Conservation (phyloP, 257 asterid genomes). For the Nicotiana otophora region DNA sequence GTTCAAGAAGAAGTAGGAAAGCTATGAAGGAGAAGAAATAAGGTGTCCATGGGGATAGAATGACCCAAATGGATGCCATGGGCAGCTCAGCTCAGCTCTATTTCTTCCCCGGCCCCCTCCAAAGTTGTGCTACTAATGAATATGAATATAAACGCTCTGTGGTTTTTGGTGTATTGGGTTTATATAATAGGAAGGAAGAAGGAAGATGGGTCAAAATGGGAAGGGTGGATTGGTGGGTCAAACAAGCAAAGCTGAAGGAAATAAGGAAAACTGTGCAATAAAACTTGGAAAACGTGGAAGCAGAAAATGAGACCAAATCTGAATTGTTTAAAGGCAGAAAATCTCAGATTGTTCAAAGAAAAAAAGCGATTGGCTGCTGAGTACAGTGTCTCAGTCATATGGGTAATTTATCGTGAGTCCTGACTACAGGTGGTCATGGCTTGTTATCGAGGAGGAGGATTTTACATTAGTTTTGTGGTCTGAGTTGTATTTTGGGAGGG, state of each 20-base stretch:
- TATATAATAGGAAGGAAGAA: background rate
- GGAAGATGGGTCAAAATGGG: background rate
- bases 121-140: background rate
- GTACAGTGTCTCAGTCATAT: background rate
- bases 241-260: background rate
- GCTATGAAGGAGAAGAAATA: slow-evolving; percentile 33
- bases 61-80: slow-evolving; percentile 25
- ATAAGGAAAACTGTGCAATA: background rate
- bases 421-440: background rate
- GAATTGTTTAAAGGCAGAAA: background rate
- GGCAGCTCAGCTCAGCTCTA: background rate
- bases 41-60: slow-evolving; percentile 37
- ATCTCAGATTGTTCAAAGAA: background rate
- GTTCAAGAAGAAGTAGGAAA: slow-evolving; percentile 58
- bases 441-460: background rate
- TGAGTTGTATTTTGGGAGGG: background rate
- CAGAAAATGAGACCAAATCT: background rate
- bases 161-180: background rate
- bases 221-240: slow-evolving; percentile 4
- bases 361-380: too few relatives aligned
- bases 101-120: background rate
- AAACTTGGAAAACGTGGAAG: background rate
- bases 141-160: background rate
- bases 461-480: background rate
- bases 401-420: background rate